A percentile compares a stretch with the other conserved stretches of the same genome.
Evolutionary conservation across 257 asterid species (phyloP).

Genomic region (Osmanthus fragrans): DNA sequence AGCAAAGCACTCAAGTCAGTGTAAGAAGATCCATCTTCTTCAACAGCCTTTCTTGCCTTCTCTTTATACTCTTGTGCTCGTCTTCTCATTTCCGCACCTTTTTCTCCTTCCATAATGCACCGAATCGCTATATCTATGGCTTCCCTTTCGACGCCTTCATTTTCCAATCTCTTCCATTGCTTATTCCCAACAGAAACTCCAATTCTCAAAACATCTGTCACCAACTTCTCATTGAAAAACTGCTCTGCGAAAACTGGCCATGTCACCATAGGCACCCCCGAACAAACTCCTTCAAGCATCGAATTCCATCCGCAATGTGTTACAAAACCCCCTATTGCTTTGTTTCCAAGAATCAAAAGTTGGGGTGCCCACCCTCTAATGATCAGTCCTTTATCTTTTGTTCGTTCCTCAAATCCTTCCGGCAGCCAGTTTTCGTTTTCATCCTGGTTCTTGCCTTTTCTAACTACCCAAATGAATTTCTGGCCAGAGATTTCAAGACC

Average conservation of each 20-base stretch:
- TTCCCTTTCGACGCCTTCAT: constrained; percentile 31
- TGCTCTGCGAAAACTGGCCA: constrained; percentile 54
- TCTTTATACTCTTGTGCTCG: constrained; percentile 33
- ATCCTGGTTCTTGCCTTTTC: background rate
- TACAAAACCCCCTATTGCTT: constrained; percentile 33
- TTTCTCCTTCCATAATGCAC: constrained; percentile 34
- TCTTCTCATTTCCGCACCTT: constrained; percentile 35
- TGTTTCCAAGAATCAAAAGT: constrained; percentile 34
- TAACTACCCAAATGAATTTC: constrained; percentile 39
- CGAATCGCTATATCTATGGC: constrained; percentile 36
- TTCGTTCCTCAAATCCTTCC: constrained; percentile 29
- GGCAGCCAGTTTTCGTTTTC: constrained; percentile 34
- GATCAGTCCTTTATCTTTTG: constrained; percentile 25
- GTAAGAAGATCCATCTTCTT: constrained; percentile 51
- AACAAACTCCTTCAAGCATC: constrained; percentile 33
- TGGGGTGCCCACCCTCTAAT: constrained; percentile 55
- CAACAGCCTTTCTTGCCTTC: constrained; percentile 42
- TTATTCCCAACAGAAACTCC: constrained; percentile 41
- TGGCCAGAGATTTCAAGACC: constrained; percentile 42
- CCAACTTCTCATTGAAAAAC: constrained; percentile 46
- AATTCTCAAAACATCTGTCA: constrained; percentile 25
- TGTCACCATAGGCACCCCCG: constrained; percentile 50
- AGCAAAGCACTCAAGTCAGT: constrained; percentile 30
- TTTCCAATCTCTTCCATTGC: constrained; percentile 27
- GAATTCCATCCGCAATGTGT: constrained; percentile 62